Evolutionary conservation across 257 asterid genomes (phyloP), one percentile per base, ranked within the genome.

Genomic region (Handroanthus guayacan): DNA sequence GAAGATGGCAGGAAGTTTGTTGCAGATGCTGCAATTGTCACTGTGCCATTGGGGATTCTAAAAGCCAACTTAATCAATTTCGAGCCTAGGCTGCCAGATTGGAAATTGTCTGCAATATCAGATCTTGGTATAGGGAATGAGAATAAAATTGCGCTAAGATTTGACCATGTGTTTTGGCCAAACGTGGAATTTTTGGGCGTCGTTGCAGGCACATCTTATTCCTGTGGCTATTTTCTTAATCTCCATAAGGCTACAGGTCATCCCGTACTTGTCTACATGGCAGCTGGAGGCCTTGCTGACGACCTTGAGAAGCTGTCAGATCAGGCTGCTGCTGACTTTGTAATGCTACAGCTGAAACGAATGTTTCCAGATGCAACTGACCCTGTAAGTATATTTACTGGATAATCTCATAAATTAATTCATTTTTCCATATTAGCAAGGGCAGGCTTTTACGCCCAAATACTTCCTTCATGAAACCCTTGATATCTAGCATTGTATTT

Each of bases 111-210:
- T 79, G 99, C 99, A 9, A 93, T 95, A 80, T 84, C 93, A 12
- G 98, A 93, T 74, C 98, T 95, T 64, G 99, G 99, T 18, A 81
- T 93, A 37, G 99, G 99, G 72, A 95, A 90, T 65, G 99, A 95
- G 86, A 93, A 95, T 34, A 95, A 95, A 82, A 87, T 95, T 45
- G 98, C 98, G 6, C 77, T 95, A 67, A 84, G 55, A 79, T 95
- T 93, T 71, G 98, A 93, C 75, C 47, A 71, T 9, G 93, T 89
- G 57, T 95, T 95, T 74, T 95, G 98, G 99, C 99, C 99, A 13
- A 93, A 95, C 41, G 97, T 93, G 75, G 99, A 95, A 76, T 85
- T 85, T 38, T 73, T 95, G 77, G 99, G 99, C 17, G 74, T 91
- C 50, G 97, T 89, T 72, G 96, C 99, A 58, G 88, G 89, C 13